These are phyloP conservation scores for Penicillium nordicum DNA, from an alignment of 2,329 filamentous ascomycete genomes.

Conservation along the genomic window DNA sequence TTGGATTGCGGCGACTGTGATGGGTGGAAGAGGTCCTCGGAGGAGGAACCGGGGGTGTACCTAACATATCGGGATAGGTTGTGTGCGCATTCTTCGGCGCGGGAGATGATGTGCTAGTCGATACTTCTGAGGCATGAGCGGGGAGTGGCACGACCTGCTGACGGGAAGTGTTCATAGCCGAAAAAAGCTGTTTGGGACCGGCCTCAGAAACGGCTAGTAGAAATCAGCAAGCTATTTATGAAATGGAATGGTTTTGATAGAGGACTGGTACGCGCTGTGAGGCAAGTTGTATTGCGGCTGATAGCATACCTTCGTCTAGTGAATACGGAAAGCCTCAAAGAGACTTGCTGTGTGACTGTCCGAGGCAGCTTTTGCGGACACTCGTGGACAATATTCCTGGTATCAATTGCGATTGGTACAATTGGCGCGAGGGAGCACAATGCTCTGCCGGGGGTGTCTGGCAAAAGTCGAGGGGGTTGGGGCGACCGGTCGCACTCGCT, in stretches of 20 bases:
- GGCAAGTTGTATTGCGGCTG: slow-evolving; percentile 61
- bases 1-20: slow-evolving; percentile 44
- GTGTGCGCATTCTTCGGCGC: slow-evolving; percentile 32
- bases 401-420: slow-evolving; percentile 26
- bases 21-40: slow-evolving; percentile 78
- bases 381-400: slow-evolving; percentile 14
- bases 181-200: slow-evolving; percentile 32
- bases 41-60: slow-evolving; percentile 65
- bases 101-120: slow-evolving; percentile 31
- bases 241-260: slow-evolving; percentile 29
- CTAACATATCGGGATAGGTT: slow-evolving; percentile 51
- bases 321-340: slow-evolving; percentile 20
- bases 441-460: slow-evolving; percentile 24
- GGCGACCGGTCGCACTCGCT: slow-evolving; percentile 26
- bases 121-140: slow-evolving; percentile 42
- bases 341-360: slow-evolving; percentile 20
- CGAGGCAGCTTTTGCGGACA: slow-evolving; percentile 24
- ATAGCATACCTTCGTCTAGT: slow-evolving; percentile 54
- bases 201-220: slow-evolving; percentile 31
- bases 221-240: slow-evolving; percentile 32
- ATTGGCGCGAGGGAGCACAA: slow-evolving; percentile 22
- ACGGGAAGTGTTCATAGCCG: slow-evolving; percentile 46
- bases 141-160: slow-evolving; percentile 43
- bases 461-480: slow-evolving; percentile 16
- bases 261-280: slow-evolving; percentile 51